Evolutionary conservation across 352 stramenopile species (phyloP).

Genomic region (Aphanomyces astaci): DNA sequence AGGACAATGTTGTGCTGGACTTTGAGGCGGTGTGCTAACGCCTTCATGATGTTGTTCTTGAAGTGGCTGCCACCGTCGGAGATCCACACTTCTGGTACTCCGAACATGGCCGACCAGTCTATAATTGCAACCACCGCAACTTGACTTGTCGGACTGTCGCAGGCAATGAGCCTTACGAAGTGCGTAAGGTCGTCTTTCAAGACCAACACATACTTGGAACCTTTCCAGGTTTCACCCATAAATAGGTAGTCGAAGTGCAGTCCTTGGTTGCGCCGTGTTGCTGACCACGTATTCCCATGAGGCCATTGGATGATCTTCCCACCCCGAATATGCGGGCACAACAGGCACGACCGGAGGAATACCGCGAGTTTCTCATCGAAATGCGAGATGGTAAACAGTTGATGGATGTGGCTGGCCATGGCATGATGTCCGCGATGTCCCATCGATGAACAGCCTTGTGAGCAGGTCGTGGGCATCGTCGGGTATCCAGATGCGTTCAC

Average conservation of each 20-base stretch:
- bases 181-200: slow-evolving; percentile 33
- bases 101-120: slow-evolving; percentile 30
- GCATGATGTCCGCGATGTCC: slow-evolving; percentile 4
- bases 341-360: slow-evolving; percentile 23
- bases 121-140: slow-evolving; percentile 25
- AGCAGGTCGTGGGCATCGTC: background rate
- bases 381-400: slow-evolving; percentile 7
- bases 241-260: slow-evolving; percentile 33
- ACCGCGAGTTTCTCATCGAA: background rate
- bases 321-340: slow-evolving; percentile 28
- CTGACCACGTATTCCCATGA: slow-evolving; percentile 5
- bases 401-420: slow-evolving; percentile 8
- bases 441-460: background rate
- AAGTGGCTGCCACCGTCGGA: slow-evolving; percentile 34
- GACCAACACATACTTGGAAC: slow-evolving; percentile 27
- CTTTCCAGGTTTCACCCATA: slow-evolving; percentile 26
- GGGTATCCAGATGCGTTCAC: slow-evolving; percentile 22
- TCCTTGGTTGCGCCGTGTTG: slow-evolving; percentile 26
- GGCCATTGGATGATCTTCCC: slow-evolving; percentile 22
- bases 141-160: slow-evolving; percentile 12
- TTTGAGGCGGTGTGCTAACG: slow-evolving; percentile 15
- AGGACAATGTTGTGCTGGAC: slow-evolving; percentile 25
- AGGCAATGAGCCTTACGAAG: slow-evolving; percentile 27
- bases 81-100: slow-evolving; percentile 25
- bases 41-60: slow-evolving; percentile 28